Evolutionary conservation across 2,329 filamentous ascomycete genomes (phyloP), one percentile per base, ranked within the genome.

Genomic region (Penicillium sclerotigenum): DNA sequence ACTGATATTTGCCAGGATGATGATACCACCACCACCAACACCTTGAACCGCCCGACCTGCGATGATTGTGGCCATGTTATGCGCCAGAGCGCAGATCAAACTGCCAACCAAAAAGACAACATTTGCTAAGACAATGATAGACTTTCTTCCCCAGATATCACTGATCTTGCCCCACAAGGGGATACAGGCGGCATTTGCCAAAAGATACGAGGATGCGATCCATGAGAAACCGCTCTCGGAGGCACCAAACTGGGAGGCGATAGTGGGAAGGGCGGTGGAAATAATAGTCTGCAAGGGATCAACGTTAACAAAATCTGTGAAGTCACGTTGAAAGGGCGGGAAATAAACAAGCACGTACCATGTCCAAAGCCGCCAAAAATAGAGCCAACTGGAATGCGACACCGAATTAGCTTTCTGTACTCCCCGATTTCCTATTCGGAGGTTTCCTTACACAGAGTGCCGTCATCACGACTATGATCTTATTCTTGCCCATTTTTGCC

Each of bases 101-200:
- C 82, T 85, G 24, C 83, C 84, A 16, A 85, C 70, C 52, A 88
- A 79, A 73, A 88, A 89, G 24, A 86, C 73, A 18, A 79, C 71
- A 56, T 86, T 86, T 18, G 84, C 84, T 3, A 81, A 63, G 14
- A 88, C 73, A 29, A 88, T 73, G 47, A 86, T 79, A 13, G 80
- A 81, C 63, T 88, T 89, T 38, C 86, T 77, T 2, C 86, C 86
- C 73, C 83, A 88, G 56, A 88, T 87, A 61, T 88, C 86, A 42
- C 82, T 84, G 22, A 87, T 72, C 65, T 87, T 87, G 22, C 83
- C 83, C 82, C 83, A 86, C 31, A 82, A 76, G 2, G 82, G 82
- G 2, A 81, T 81, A 20, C 80, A 74, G 14, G 76, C 70, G 22
- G 78, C 73, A 61, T 78, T 76, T 50, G 73, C 75, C 49, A 80